These are phyloP conservation scores for barrel medic (Medicago truncatula) DNA, from an alignment of 306 rosid species.

Conservation along the genomic window DNA sequence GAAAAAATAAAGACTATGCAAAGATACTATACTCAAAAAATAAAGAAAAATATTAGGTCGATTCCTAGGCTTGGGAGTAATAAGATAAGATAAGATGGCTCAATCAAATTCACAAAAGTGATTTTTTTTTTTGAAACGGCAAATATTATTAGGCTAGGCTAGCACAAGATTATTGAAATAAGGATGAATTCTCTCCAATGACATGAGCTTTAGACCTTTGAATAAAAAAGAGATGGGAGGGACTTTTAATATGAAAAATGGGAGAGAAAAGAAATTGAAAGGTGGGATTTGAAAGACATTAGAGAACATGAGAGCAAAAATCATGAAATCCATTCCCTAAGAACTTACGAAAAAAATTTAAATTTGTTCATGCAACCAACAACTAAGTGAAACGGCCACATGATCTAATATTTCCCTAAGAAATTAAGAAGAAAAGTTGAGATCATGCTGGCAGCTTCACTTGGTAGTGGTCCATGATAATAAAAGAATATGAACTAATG, in stretches of 20 bases:
- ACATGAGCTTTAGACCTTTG: background rate
- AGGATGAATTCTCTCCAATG: background rate
- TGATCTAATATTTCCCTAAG: conserved; percentile 74
- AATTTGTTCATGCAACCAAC: conserved; percentile 47
- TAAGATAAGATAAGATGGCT: no score
- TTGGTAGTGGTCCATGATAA: conserved; percentile 59
- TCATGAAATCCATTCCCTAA: background rate
- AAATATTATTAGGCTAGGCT: no score
- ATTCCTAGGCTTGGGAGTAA: no score
- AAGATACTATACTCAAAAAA: no score
- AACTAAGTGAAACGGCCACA: conserved; percentile 85
- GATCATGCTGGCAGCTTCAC: conserved; percentile 99
- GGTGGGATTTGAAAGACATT: background rate
- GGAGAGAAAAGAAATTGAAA: background rate
- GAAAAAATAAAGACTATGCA: no score
- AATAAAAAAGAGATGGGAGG: background rate
- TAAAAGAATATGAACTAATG: background rate
- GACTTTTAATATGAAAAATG: background rate
- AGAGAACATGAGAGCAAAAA: background rate
- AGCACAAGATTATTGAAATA: no score
- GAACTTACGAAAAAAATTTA: conserved; percentile 37
- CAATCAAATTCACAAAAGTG: no score
- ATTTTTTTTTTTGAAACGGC: no score
- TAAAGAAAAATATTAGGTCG: no score
- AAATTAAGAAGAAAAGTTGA: conserved; percentile 57